Conservation (phyloP, 2,329 filamentous ascomycete species). For the Stachybotrys chlorohalonatus region DNA sequence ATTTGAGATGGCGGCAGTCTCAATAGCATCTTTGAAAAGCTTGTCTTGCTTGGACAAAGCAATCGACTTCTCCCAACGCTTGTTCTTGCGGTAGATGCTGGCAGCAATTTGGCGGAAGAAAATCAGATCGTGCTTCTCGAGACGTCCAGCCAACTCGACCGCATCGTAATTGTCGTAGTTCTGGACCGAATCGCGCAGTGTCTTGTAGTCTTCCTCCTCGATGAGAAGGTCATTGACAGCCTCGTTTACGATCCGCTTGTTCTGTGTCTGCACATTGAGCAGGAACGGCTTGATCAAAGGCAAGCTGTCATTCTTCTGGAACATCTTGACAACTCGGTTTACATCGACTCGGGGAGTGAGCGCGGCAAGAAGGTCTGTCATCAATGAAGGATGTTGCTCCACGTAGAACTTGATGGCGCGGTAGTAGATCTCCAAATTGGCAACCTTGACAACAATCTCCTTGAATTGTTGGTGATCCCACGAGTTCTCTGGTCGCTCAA, state of each 20-base stretch:
- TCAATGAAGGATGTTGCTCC: conserved; percentile 87
- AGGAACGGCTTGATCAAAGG: conserved; percentile 98
- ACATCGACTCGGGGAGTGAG: conserved; percentile 93
- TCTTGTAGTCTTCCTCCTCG: conserved; percentile 99
- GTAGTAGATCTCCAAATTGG: conserved; percentile 99
- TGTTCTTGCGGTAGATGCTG: conserved; percentile 99
- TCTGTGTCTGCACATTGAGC: conserved; percentile 89
- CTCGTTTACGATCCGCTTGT: conserved; percentile 97
- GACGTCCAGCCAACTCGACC: conserved; percentile 78
- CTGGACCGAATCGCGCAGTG: conserved; percentile 90
- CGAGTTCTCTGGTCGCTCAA: conserved; percentile 92
- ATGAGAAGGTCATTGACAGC: conserved; percentile 97
- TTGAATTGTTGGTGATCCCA: conserved; percentile 99
- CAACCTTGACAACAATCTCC: conserved; percentile 95
- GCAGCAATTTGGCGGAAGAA: conserved; percentile 99
- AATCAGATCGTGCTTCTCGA: conserved; percentile 96
- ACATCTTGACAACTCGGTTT: conserved; percentile 98
- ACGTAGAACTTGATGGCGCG: conserved; percentile 94
- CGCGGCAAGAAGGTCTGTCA: conserved; percentile 91
- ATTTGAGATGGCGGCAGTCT: conserved; percentile 85
- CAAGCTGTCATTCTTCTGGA: conserved; percentile 96
- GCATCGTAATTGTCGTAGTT: conserved; percentile 99
- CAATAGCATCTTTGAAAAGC: conserved; percentile 98
- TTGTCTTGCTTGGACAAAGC: conserved; percentile 97
- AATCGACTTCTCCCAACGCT: conserved; percentile 99